Evolutionary conservation across 2,329 filamentous ascomycete species (phyloP).

Genomic region (Colletotrichum chrysophilum): DNA sequence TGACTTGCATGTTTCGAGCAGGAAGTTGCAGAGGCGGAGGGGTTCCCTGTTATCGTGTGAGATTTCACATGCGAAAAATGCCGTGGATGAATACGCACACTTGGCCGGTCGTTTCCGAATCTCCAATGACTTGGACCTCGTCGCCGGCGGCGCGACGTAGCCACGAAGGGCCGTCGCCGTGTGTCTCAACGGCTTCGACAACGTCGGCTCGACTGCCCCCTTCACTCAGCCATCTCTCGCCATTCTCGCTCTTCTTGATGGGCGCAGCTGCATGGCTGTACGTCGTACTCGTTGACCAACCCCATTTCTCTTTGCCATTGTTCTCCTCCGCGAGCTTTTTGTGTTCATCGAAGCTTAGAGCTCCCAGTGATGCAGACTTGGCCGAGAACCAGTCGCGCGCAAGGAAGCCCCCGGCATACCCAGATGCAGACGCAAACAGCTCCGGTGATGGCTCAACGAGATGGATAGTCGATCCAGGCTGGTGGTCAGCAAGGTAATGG

Average conservation of each 20-base stretch:
- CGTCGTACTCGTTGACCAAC: slow-evolving; percentile 59
- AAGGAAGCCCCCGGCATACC: slow-evolving; percentile 76
- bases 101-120: slow-evolving; percentile 66
- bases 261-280: slow-evolving; percentile 52
- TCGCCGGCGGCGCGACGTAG: slow-evolving; percentile 60
- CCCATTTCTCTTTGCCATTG: slow-evolving; percentile 59
- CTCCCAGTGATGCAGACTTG: slow-evolving; percentile 62
- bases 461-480: slow-evolving; percentile 47
- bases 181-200: slow-evolving; percentile 40
- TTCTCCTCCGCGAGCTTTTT: slow-evolving; percentile 64
- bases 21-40: slow-evolving; percentile 66
- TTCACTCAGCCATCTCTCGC: slow-evolving; percentile 70
- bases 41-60: slow-evolving; percentile 62
- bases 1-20: slow-evolving; percentile 61
- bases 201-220: slow-evolving; percentile 66
- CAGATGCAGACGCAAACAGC: slow-evolving; percentile 77
- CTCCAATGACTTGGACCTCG: slow-evolving; percentile 64
- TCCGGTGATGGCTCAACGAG: slow-evolving; percentile 52
- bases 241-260: slow-evolving; percentile 42
- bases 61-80: neutral
- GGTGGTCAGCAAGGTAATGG: slow-evolving; percentile 69
- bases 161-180: slow-evolving; percentile 56
- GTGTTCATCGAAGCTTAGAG: slow-evolving; percentile 74
- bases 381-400: slow-evolving; percentile 75
- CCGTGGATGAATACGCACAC: slow-evolving; percentile 55